Percentiles rank a stretch among this genome's conserved stretches.
Conservation (phyloP, 2,329 filamentous ascomycete genomes). For the Aspergillus awamori region DNA sequence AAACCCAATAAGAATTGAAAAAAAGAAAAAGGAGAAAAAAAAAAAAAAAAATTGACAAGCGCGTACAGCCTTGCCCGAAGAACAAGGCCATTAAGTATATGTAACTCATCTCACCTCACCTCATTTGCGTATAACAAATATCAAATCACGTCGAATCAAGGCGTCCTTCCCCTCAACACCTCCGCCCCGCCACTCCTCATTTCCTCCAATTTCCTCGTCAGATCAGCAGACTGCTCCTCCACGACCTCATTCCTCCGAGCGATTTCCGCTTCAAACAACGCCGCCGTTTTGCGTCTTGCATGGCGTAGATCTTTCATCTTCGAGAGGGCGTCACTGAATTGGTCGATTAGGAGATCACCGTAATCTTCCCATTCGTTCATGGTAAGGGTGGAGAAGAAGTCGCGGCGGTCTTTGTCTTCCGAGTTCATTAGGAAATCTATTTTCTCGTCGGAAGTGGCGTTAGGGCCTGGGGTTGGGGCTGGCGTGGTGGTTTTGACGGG, state of each 20-base stretch:
- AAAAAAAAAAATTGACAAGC: too few relatives aligned
- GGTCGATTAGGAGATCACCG: conserved; percentile 62
- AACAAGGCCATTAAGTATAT: too few relatives aligned
- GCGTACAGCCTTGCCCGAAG: too few relatives aligned
- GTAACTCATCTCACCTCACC: background rate
- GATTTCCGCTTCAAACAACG: conserved; percentile 59
- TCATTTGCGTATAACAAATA: background rate
- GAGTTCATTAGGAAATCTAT: conserved; percentile 42
- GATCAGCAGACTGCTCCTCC: conserved; percentile 51
- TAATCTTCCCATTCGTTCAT: conserved; percentile 64
- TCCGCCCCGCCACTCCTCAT: conserved; percentile 60
- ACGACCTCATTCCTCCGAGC: conserved; percentile 56
- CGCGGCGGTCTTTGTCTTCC: conserved; percentile 44
- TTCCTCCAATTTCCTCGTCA: conserved; percentile 53
- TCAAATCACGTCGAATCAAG: conserved; percentile 19
- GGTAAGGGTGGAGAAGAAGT: conserved; percentile 56
- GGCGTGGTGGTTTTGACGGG: conserved; percentile 26
- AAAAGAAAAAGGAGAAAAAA: too few relatives aligned
- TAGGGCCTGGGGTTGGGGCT: conserved; percentile 23
- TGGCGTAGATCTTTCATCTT: conserved; percentile 57
- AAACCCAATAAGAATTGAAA: too few relatives aligned
- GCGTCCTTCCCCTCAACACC: conserved; percentile 51
- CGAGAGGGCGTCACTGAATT: conserved; percentile 55
- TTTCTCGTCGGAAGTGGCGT: conserved; percentile 36
- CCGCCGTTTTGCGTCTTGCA: conserved; percentile 57